phyloP scores from a whole-genome alignment of 345 rosid species.

The Carallia pectinifolia region DNA sequence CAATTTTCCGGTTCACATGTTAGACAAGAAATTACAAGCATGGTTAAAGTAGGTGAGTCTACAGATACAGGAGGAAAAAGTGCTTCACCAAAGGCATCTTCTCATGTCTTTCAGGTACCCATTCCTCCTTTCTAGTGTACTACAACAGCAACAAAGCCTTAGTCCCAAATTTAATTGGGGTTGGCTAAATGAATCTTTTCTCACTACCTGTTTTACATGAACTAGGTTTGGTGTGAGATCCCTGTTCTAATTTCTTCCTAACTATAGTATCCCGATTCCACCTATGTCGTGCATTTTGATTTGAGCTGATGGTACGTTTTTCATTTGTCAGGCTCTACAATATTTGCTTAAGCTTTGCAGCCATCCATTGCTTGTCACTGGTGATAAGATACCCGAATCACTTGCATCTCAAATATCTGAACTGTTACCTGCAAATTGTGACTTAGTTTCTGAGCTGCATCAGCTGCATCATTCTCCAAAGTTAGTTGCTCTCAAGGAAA shows the following conservation, averaged over 20 bases:
- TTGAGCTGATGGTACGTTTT: not conserved
- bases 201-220: too few relatives aligned
- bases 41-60: slow-evolving; percentile 69
- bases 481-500: slow-evolving; percentile 96
- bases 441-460: slow-evolving; percentile 78
- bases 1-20: slow-evolving; percentile 90
- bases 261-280: too few relatives aligned
- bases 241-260: too few relatives aligned
- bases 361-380: slow-evolving; percentile 94
- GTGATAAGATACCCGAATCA: slow-evolving; percentile 65
- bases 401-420: slow-evolving; percentile 59
- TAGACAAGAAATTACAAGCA: slow-evolving; percentile 82
- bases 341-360: slow-evolving; percentile 97
- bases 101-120: slow-evolving; percentile 95
- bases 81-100: slow-evolving; percentile 70
- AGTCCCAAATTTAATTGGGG: too few relatives aligned
- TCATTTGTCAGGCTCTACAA: slow-evolving; percentile 74
- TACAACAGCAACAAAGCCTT: too few relatives aligned
- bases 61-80: slow-evolving; percentile 45
- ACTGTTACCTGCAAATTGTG: slow-evolving; percentile 64
- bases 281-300: not conserved
- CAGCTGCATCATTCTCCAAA: slow-evolving; percentile 90
- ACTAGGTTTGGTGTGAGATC: too few relatives aligned
- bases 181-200: too few relatives aligned
- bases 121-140: not conserved